phyloP scores from a whole-genome alignment of 202 grass and related monocot genomes.

The Brachypodium distachyon region DNA sequence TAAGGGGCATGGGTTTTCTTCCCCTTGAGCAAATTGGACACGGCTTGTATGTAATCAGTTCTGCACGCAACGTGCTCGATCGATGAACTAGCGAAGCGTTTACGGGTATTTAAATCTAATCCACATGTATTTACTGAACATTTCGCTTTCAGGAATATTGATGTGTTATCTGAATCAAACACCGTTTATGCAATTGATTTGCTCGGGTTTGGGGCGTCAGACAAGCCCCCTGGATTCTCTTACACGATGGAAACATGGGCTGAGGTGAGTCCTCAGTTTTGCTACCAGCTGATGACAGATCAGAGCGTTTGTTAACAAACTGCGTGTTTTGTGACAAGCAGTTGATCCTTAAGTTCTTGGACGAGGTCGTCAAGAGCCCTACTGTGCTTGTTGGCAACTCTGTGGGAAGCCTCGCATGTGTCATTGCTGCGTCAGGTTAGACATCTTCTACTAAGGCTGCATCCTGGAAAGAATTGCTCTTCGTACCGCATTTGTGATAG shows the following conservation, averaged over 20 bases:
- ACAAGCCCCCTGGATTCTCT: slow-evolving; percentile 71
- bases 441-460: neutral
- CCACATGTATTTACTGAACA: neutral
- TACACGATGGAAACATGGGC: slow-evolving; percentile 98
- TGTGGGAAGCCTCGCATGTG: slow-evolving; percentile 89
- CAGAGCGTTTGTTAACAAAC: neutral
- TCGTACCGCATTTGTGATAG: neutral
- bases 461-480: neutral
- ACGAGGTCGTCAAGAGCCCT: slow-evolving; percentile 72
- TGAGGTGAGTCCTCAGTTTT: slow-evolving; percentile 29
- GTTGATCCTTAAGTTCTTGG: slow-evolving; percentile 90
- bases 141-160: slow-evolving; percentile 57
- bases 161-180: slow-evolving; percentile 56
- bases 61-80: slow-evolving; percentile 9
- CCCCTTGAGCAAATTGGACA: neutral
- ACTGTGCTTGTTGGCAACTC: slow-evolving; percentile 84
- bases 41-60: neutral
- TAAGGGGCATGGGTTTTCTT: neutral
- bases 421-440: slow-evolving; percentile 84
- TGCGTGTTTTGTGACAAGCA: slow-evolving; percentile 13
- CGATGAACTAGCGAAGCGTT: neutral
- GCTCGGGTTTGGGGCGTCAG: slow-evolving; percentile 85
- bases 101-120: neutral
- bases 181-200: slow-evolving; percentile 86
- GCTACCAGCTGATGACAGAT: neutral